Conservation (phyloP, 2,329 filamentous ascomycete genomes). For the Paracoccidioides brasiliensis region DNA sequence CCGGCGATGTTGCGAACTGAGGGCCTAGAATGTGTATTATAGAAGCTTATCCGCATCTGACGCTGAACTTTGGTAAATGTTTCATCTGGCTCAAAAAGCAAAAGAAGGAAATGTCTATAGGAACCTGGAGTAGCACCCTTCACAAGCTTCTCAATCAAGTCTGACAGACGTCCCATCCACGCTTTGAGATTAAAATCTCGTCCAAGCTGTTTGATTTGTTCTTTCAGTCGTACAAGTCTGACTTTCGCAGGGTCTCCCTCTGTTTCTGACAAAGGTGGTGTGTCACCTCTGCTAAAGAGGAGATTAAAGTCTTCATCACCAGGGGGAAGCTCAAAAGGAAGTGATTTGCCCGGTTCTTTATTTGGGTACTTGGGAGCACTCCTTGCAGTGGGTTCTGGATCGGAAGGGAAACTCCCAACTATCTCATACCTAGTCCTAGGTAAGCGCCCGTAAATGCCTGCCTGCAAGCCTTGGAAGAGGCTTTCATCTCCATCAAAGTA, state of each 20-base stretch:
- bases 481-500: no score
- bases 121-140: conserved; percentile 13
- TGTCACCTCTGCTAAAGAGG: neutral
- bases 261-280: neutral
- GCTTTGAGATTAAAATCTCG: neutral
- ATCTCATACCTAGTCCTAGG: no score
- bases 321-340: no score
- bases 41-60: conserved; percentile 51
- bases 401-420: no score
- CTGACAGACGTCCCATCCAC: conserved; percentile 7
- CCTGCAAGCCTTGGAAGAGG: no score
- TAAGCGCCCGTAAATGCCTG: no score
- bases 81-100: conserved; percentile 31
- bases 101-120: conserved; percentile 15
- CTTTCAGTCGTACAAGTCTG: neutral
- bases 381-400: no score
- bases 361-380: no score
- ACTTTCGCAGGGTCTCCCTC: conserved; percentile 2
- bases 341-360: no score
- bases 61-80: conserved; percentile 52
- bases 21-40: conserved; percentile 24
- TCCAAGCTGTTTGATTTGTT: neutral
- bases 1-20: neutral
- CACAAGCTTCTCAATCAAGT: conserved; percentile 4
- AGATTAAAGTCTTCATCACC: neutral